Percentiles rank a stretch among this genome's conserved stretches.
Evolutionary conservation across 108 stramenopile species (phyloP).

Genomic region (Skeletonema tropicum): DNA sequence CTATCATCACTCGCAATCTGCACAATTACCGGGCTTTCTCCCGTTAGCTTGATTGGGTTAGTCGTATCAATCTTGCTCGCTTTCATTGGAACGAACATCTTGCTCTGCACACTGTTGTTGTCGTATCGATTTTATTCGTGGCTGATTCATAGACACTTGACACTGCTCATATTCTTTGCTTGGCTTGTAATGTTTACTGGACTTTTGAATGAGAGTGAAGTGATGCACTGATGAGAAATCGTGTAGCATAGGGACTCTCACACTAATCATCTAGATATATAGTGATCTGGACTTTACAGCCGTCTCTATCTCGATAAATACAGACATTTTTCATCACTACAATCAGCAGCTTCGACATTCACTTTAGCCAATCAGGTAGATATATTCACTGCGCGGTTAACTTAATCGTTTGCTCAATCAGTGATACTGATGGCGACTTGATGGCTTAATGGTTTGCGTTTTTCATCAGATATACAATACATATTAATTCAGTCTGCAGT

Average conservation of each 20-base stretch:
- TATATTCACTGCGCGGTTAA: no score
- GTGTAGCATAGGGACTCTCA: not conserved
- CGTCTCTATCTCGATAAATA: no score
- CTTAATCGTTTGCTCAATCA: no score
- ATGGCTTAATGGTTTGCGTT: no score
- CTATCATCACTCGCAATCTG: constrained; percentile 2
- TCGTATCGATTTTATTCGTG: not conserved
- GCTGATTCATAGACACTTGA: not conserved
- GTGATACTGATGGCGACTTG: no score
- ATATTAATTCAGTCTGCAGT: no score
- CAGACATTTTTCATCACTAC: no score
- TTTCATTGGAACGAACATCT: not conserved
- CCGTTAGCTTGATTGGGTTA: not conserved
- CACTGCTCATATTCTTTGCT: not conserved
- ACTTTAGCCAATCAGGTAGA: no score
- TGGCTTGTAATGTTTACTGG: not conserved
- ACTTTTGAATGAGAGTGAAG: not conserved
- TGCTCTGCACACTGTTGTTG: not conserved
- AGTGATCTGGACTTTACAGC: no score
- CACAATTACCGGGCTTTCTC: not conserved
- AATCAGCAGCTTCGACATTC: no score
- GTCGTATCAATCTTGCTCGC: not conserved
- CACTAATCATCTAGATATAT: not conserved
- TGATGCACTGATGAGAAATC: not conserved
- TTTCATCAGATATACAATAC: no score